Conservation (phyloP, 148 eudicot genomes). For the Vaccinium corymbosum region DNA sequence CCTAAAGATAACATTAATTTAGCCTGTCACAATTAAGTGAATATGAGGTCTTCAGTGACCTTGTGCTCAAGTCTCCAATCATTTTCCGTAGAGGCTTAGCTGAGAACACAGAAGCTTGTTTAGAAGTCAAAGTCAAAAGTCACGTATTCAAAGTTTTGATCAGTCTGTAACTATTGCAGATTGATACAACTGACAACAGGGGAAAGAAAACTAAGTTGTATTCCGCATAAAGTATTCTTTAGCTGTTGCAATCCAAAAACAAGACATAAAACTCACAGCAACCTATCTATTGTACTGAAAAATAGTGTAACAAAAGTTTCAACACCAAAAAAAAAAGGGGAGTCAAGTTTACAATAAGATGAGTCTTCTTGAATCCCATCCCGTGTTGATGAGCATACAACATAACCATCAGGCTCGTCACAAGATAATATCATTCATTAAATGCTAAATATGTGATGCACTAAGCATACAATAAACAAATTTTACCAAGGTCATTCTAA, state of each 20-base stretch:
- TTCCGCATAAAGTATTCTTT: neutral
- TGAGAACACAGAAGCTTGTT: neutral
- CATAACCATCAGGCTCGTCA: neutral
- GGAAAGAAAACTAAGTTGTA: neutral
- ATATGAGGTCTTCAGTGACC: neutral
- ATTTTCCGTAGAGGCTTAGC: neutral
- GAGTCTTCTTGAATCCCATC: neutral
- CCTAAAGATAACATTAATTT: neutral
- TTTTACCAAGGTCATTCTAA: neutral
- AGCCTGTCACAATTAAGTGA: neutral
- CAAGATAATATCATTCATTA: neutral
- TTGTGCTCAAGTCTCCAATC: neutral
- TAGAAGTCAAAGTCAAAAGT: neutral
- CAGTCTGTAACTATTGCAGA: neutral
- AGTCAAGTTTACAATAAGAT: neutral
- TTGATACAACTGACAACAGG: neutral
- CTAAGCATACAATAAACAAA: neutral
- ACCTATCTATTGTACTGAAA: neutral
- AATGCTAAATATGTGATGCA: neutral
- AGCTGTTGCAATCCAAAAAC: neutral
- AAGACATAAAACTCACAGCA: neutral
- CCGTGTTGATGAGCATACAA: neutral
- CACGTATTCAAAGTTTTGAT: neutral
- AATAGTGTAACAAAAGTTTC: neutral
- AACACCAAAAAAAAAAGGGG: neutral